phyloP scores from a whole-genome alignment of 2,329 filamentous ascomycete genomes.

The Talaromyces sp. region DNA sequence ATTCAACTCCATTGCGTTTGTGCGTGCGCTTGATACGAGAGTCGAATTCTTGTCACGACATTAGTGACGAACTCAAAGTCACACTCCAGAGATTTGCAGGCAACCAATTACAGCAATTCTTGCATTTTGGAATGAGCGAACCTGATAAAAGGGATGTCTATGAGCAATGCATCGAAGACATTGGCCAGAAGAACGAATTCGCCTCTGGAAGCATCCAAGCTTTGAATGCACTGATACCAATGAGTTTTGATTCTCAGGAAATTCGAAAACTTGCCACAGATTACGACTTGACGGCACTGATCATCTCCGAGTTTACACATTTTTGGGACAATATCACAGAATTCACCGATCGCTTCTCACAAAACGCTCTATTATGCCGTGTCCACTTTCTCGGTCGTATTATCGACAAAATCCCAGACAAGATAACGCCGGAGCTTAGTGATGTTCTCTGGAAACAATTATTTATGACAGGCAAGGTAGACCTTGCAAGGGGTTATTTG shows the following conservation, averaged over 20 bases:
- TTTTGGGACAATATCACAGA: conserved; percentile 43
- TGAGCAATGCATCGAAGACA: conserved; percentile 62
- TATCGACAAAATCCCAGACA: conserved; percentile 56
- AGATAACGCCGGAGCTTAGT: conserved; percentile 59
- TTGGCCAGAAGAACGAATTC: conserved; percentile 57
- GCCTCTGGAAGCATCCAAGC: conserved; percentile 70
- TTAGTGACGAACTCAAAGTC: conserved; percentile 53
- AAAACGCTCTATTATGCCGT: conserved; percentile 49
- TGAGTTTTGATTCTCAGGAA: conserved; percentile 42
- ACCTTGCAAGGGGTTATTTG: conserved; percentile 58
- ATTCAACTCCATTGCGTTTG: conserved; percentile 47
- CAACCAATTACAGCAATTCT: conserved; percentile 56
- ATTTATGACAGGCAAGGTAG: conserved; percentile 59
- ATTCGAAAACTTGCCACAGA: conserved; percentile 55
- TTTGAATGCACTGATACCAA: conserved; percentile 43
- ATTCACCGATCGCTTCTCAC: conserved; percentile 30
- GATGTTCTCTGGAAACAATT: conserved; percentile 66
- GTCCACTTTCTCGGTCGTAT: conserved; percentile 55
- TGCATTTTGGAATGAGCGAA: conserved; percentile 50
- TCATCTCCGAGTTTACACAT: conserved; percentile 62
- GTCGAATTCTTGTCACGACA: conserved; percentile 54
- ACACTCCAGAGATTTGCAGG: conserved; percentile 62
- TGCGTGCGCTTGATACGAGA: conserved; percentile 68
- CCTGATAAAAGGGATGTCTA: conserved; percentile 61
- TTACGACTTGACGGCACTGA: conserved; percentile 57